Conservation (phyloP, 345 rosid species). For the Arabidopsis arenosa region DNA sequence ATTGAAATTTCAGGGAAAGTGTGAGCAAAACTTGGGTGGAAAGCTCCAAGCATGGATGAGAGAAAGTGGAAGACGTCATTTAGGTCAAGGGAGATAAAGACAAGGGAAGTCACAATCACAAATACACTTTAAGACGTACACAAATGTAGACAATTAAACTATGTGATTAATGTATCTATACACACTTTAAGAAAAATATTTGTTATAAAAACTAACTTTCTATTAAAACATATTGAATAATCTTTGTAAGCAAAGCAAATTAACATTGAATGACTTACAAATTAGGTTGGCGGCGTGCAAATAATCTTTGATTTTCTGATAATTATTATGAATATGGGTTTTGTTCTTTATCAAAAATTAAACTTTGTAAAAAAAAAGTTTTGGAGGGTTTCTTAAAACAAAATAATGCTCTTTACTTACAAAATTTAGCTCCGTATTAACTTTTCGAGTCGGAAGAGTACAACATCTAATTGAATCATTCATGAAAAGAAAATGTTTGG, state of each 20-base stretch:
- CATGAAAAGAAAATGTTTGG: not conserved
- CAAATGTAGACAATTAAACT: not conserved
- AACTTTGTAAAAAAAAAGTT: no score
- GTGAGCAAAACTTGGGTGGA: constrained; percentile 32
- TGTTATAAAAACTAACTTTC: not conserved
- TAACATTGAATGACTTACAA: not conserved
- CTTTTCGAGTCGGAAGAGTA: not conserved
- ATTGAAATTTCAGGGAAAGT: not conserved
- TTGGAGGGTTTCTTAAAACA: not conserved
- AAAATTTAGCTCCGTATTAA: not conserved
- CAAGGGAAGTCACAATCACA: constrained; percentile 28
- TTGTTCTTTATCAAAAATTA: not conserved
- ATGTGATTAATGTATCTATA: not conserved
- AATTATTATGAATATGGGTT: not conserved
- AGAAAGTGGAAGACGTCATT: constrained; percentile 44
- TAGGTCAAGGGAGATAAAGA: constrained; percentile 36
- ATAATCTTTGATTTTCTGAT: not conserved
- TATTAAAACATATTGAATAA: not conserved
- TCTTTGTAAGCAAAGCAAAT: not conserved
- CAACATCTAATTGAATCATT: not conserved
- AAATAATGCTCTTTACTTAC: not conserved
- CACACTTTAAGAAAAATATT: not conserved
- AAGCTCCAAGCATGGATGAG: constrained; percentile 27
- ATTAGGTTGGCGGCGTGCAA: constrained; percentile 17
- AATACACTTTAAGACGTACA: constrained; percentile 11